A percentile compares a stretch with the other conserved stretches of the same genome.
Evolutionary conservation across 1,139 yeast genomes (phyloP).

Genomic region (Sugiyamaella novakii): DNA sequence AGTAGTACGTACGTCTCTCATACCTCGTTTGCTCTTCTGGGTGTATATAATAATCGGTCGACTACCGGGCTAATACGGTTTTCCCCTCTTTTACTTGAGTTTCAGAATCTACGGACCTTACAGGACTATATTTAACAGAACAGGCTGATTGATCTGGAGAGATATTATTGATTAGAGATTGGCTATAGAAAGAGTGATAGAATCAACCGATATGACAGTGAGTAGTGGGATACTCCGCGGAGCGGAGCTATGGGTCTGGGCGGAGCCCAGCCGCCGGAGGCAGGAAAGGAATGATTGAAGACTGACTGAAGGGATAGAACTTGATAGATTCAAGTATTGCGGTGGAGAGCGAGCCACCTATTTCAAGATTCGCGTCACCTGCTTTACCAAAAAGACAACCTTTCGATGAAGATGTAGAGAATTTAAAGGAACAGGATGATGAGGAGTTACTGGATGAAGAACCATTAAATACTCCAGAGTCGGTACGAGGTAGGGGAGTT

Average conservation of each 20-base stretch:
- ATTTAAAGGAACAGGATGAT: slow-evolving; percentile 15
- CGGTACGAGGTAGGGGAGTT: slow-evolving; percentile 17
- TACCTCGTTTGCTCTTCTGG: too few relatives aligned
- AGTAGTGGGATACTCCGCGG: too few relatives aligned
- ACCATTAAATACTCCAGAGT: slow-evolving; percentile 17
- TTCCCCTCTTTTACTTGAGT: not conserved
- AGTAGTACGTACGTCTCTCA: too few relatives aligned
- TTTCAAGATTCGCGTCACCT: slow-evolving; percentile 16
- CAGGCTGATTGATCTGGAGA: too few relatives aligned
- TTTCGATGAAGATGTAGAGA: slow-evolving; percentile 14
- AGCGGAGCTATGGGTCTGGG: too few relatives aligned
- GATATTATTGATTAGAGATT: not conserved
- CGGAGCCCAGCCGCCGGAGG: too few relatives aligned
- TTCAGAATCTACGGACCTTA: too few relatives aligned
- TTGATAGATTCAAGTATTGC: too few relatives aligned
- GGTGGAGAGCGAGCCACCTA: slow-evolving; percentile 14
- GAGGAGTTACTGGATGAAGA: slow-evolving; percentile 18
- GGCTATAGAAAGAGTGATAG: not conserved
- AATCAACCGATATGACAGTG: slow-evolving; percentile 1
- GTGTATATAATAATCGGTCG: not conserved
- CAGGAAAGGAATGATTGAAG: too few relatives aligned
- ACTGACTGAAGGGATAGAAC: too few relatives aligned
- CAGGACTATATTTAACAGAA: too few relatives aligned
- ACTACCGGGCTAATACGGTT: not conserved
- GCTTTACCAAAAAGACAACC: slow-evolving; percentile 18